Conservation (phyloP, 306 rosid genomes). For the Fragaria iinumae region DNA sequence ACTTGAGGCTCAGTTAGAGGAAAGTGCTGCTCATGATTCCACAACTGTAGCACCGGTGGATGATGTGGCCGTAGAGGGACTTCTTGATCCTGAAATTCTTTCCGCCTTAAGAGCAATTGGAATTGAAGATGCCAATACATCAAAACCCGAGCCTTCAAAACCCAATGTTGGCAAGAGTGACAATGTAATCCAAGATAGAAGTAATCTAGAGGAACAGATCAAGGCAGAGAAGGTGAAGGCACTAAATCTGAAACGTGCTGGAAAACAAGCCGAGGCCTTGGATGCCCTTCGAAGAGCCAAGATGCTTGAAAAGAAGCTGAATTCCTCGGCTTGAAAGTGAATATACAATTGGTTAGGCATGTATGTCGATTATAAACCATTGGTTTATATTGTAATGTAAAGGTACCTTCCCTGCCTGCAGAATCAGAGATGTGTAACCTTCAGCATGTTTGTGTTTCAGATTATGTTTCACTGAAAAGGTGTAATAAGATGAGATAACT, state of each 20-base stretch:
- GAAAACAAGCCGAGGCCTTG: conserved; percentile 92
- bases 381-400: too few relatives aligned
- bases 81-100: conserved; percentile 91
- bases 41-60: conserved; percentile 36
- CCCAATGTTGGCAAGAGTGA: conserved; percentile 37
- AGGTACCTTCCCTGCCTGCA: not conserved
- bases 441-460: not conserved
- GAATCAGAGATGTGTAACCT: not conserved
- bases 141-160: conserved; percentile 43
- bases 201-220: conserved; percentile 75
- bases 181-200: conserved; percentile 48
- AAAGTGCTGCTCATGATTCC: conserved; percentile 52
- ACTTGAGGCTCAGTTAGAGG: conserved; percentile 81
- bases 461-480: not conserved
- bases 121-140: conserved; percentile 45
- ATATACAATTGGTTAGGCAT: not conserved
- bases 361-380: not conserved
- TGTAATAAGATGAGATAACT: not conserved
- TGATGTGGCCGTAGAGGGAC: conserved; percentile 69
- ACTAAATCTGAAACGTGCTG: conserved; percentile 76
- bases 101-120: conserved; percentile 79
- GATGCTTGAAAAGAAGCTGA: conserved; percentile 80
- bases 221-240: conserved; percentile 90
- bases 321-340: conserved; percentile 42
- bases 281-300: conserved; percentile 86